A percentile compares a stretch with the other conserved stretches of the same genome.
phyloP scores from a whole-genome alignment of 441 rosid species.

The Pelargonium fulgidum region DNA sequence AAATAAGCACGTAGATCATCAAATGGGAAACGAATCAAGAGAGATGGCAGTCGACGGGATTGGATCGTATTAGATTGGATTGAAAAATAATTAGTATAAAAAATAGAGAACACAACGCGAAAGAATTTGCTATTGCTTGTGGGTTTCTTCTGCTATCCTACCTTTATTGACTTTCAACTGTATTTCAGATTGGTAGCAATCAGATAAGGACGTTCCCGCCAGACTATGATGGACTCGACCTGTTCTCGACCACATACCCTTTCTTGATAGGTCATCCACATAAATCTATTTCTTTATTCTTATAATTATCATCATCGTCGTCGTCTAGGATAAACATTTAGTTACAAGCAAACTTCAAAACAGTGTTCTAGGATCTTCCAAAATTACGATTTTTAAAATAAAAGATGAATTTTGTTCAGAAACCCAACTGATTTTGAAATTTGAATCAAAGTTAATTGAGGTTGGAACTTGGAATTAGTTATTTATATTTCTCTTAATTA shows the following conservation, averaged over 20 bases:
- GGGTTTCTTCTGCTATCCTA: neutral
- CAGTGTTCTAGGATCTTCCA: too few species aligned
- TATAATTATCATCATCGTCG: too few species aligned
- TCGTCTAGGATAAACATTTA: too few species aligned
- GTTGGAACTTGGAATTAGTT: too few species aligned
- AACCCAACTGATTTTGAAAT: too few species aligned
- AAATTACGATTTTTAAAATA: too few species aligned
- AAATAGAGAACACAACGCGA: neutral
- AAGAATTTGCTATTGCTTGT: neutral
- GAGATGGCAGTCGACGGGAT: neutral
- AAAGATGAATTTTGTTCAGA: too few species aligned
- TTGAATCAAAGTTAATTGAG: too few species aligned
- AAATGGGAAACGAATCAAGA: neutral
- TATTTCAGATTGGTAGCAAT: neutral
- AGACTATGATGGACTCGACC: too few species aligned
- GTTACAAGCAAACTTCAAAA: too few species aligned
- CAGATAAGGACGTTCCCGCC: neutral
- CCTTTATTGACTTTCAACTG: neutral
- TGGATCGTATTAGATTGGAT: neutral
- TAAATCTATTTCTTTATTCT: too few species aligned
- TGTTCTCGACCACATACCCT: neutral
- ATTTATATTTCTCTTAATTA: too few species aligned
- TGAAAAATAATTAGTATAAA: neutral
- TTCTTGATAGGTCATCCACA: neutral
- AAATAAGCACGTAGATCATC: neutral